Evolutionary conservation across 2,329 filamentous ascomycete species (phyloP).

Genomic region (Chaetomiaceae sp.): DNA sequence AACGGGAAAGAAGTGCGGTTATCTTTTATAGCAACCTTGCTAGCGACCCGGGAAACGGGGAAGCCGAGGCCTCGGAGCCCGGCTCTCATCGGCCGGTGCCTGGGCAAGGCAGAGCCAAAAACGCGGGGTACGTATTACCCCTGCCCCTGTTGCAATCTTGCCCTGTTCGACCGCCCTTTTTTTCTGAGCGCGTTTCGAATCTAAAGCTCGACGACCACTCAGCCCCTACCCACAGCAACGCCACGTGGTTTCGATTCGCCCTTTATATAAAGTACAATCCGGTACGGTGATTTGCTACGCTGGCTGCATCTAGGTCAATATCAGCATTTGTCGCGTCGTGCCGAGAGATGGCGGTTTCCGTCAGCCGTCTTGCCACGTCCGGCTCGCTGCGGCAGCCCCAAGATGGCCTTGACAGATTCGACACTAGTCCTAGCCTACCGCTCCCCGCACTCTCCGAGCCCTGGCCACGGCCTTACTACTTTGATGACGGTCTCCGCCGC

Average conservation of each 20-base stretch:
- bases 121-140: not conserved
- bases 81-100: conserved; percentile 2
- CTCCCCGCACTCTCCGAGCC: conserved; percentile 31
- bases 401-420: conserved; percentile 19
- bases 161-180: not conserved
- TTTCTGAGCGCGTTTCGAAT: too few species aligned
- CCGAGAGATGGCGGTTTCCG: conserved; percentile 14
- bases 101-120: not conserved
- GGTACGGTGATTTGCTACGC: not conserved
- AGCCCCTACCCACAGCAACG: too few species aligned
- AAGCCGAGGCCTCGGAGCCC: conserved; percentile 11
- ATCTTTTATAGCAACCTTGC: too few species aligned
- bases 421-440: conserved; percentile 25
- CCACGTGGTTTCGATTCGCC: too few species aligned
- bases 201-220: too few species aligned
- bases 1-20: too few species aligned
- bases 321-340: not conserved
- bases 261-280: too few species aligned
- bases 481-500: conserved; percentile 77
- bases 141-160: not conserved
- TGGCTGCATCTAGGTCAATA: conserved; percentile 3
- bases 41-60: too few species aligned
- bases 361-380: conserved; percentile 5
- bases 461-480: conserved; percentile 67
- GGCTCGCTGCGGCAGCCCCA: not conserved